Conservation (phyloP, 1,284 basidiomycete species). For the Cutaneotrichosporon sp. region DNA sequence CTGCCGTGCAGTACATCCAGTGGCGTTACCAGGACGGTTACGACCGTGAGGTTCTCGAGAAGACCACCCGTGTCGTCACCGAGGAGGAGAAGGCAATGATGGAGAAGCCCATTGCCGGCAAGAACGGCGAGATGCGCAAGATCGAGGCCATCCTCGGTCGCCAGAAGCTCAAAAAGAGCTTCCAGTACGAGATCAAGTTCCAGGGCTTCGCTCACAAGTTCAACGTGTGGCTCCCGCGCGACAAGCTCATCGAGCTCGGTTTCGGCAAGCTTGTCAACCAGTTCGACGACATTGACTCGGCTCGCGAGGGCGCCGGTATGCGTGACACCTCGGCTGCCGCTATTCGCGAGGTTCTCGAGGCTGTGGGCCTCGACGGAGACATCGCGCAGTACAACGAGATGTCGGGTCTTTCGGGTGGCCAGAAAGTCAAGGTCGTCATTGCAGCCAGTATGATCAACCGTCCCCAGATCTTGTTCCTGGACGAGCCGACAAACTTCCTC, state of each 20-base stretch:
- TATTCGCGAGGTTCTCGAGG: slow-evolving; percentile 84
- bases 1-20: slow-evolving; percentile 91
- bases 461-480: slow-evolving; percentile 53
- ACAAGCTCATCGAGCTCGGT: slow-evolving; percentile 80
- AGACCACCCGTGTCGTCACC: slow-evolving; percentile 84
- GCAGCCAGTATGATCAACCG: slow-evolving; percentile 91
- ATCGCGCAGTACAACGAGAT: slow-evolving; percentile 98
- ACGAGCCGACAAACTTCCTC: slow-evolving; percentile 97
- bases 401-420: slow-evolving; percentile 81
- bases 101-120: slow-evolving; percentile 85
- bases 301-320: slow-evolving; percentile 83
- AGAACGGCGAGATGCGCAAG: slow-evolving; percentile 85
- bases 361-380: slow-evolving; percentile 93
- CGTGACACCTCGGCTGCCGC: slow-evolving; percentile 74
- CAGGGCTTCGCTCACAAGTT: slow-evolving; percentile 80
- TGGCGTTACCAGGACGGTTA: slow-evolving; percentile 99
- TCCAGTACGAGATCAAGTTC: slow-evolving; percentile 98
- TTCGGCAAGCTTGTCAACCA: slow-evolving; percentile 88
- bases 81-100: slow-evolving; percentile 76
- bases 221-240: slow-evolving; percentile 92
- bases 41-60: slow-evolving; percentile 92
- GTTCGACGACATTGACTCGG: slow-evolving; percentile 95
- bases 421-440: slow-evolving; percentile 97
- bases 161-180: slow-evolving; percentile 93
- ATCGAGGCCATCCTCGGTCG: slow-evolving; percentile 84